A percentile compares a stretch with the other conserved stretches of the same genome.
These are phyloP conservation scores for Staphylotrichum longicolle DNA, from an alignment of 495 filamentous ascomycete genomes.

Conservation along the genomic window DNA sequence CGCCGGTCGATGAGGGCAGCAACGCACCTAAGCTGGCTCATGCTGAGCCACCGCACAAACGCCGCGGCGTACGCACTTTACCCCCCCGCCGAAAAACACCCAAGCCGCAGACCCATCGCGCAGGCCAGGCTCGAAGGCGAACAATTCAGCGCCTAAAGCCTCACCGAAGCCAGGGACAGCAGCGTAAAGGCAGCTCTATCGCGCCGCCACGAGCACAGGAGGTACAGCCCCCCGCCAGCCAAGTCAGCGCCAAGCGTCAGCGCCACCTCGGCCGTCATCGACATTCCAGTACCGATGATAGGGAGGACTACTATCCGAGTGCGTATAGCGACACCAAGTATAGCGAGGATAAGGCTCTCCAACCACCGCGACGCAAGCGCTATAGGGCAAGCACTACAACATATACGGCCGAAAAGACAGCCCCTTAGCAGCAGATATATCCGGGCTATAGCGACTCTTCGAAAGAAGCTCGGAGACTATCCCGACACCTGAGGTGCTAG, in stretches of 20 bases:
- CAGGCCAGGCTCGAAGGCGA: constrained; percentile 4
- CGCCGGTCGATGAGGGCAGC: constrained; percentile 7
- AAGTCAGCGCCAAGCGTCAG: constrained; percentile 13
- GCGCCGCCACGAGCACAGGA: no score
- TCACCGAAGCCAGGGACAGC: constrained; percentile 1
- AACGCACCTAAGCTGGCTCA: constrained; percentile 12
- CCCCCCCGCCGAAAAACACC: background rate
- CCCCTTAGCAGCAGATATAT: constrained; percentile 13
- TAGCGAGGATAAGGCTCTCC: constrained; percentile 13
- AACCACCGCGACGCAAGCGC: constrained; percentile 14
- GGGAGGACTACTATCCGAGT: constrained; percentile 19
- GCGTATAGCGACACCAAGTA: constrained; percentile 6
- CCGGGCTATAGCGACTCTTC: constrained; percentile 2
- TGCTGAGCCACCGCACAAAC: constrained; percentile 5
- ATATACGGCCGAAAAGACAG: constrained; percentile 10
- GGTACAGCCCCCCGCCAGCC: constrained; percentile 10
- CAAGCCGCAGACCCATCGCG: background rate
- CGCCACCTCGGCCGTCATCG: constrained; percentile 20
- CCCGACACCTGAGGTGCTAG: background rate
- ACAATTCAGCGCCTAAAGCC: constrained; percentile 3
- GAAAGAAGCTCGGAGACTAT: constrained; percentile 2
- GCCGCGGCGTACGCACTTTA: no score
- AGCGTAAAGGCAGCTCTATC: background rate
- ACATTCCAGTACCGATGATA: constrained; percentile 15
- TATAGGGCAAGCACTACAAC: constrained; percentile 12